A percentile compares a stretch with the other conserved stretches of the same genome.
phyloP scores from a whole-genome alignment of 179 eudicot species.

The Amaranthus tricolor region DNA sequence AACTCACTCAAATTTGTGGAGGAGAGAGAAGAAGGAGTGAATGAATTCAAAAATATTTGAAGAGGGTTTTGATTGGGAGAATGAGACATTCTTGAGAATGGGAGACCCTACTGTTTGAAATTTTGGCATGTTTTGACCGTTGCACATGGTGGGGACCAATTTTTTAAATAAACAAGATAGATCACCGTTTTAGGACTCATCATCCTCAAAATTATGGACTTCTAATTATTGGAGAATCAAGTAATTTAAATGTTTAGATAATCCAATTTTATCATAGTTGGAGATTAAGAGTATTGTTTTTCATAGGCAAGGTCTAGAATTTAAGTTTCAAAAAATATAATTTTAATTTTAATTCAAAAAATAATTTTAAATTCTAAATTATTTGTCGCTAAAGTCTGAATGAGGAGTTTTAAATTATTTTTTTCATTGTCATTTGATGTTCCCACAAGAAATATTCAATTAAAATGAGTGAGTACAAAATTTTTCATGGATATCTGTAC shows the following conservation, averaged over 20 bases:
- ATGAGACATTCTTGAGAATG: slow-evolving; percentile 13
- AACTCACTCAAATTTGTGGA: slow-evolving; percentile 13
- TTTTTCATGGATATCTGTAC: no score
- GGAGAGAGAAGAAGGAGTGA: neutral
- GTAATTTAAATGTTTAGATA: neutral
- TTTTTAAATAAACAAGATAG: neutral
- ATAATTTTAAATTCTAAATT: no score
- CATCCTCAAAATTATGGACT: slow-evolving; percentile 4
- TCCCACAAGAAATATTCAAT: no score
- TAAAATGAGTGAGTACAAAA: no score
- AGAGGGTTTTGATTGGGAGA: slow-evolving; percentile 4
- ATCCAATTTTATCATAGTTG: no score
- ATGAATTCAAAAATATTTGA: slow-evolving; percentile 21
- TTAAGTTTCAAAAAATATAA: no score
- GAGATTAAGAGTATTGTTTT: no score
- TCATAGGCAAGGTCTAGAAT: no score
- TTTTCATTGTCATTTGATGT: no score
- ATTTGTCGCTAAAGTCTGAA: no score
- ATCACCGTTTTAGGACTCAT: slow-evolving; percentile 10
- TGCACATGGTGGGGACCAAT: slow-evolving; percentile 29
- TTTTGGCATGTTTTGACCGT: slow-evolving; percentile 23
- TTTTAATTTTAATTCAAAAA: no score
- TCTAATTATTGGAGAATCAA: neutral
- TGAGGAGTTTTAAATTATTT: no score
- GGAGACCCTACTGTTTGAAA: slow-evolving; percentile 12